These are phyloP conservation scores for Chenopodium suecicum DNA, from an alignment of 148 eudicot species.

Conservation along the genomic window DNA sequence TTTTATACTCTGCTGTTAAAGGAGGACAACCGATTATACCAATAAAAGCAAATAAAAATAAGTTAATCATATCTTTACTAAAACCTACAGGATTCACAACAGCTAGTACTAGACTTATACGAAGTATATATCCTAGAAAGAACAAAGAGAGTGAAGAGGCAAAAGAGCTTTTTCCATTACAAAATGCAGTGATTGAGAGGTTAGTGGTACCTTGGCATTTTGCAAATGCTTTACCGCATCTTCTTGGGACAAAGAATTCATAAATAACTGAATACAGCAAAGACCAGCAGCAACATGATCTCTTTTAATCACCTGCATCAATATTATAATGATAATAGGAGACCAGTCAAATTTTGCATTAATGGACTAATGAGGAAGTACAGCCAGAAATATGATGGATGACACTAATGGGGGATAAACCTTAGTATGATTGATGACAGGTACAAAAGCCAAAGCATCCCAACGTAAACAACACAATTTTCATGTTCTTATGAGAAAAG, in stretches of 20 bases:
- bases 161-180: neutral
- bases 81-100: neutral
- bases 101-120: neutral
- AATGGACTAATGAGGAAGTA: too few relatives aligned
- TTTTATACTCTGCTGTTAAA: neutral
- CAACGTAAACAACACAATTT: too few relatives aligned
- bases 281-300: slow-evolving; percentile 99
- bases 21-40: neutral
- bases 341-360: neutral
- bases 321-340: slow-evolving; percentile 22
- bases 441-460: neutral
- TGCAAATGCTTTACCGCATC: slow-evolving; percentile 89
- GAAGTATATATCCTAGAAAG: neutral
- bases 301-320: slow-evolving; percentile 76
- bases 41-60: neutral
- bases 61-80: neutral
- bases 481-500: too few relatives aligned
- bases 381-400: neutral
- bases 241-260: slow-evolving; percentile 84
- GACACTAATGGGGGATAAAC: neutral
- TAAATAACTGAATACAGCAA: slow-evolving; percentile 93
- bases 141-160: neutral
- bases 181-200: neutral
- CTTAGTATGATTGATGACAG: neutral
- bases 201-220: slow-evolving; percentile 65